These are phyloP conservation scores for Solanum lycopersicoides DNA, from an alignment of 257 asterid genomes.

Conservation along the genomic window DNA sequence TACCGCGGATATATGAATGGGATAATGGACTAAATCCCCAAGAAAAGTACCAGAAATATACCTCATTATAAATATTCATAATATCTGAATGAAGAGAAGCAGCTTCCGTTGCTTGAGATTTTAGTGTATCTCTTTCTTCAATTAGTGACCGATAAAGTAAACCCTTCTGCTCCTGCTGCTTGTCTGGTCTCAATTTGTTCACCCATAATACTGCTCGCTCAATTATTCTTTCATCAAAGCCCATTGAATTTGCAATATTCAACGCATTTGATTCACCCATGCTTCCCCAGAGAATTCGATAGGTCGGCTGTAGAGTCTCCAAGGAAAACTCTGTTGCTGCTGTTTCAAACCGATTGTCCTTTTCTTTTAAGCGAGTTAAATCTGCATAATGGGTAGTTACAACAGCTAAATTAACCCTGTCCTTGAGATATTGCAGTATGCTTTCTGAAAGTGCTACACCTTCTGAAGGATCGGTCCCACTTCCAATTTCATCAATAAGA, in stretches of 20 bases:
- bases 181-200: constrained; percentile 67
- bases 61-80: constrained; percentile 59
- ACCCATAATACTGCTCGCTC: constrained; percentile 69
- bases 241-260: constrained; percentile 68
- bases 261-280: constrained; percentile 86
- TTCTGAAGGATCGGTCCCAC: constrained; percentile 99
- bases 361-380: constrained; percentile 71
- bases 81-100: constrained; percentile 52
- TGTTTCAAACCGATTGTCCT: constrained; percentile 72
- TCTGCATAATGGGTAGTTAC: constrained; percentile 93
- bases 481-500: constrained; percentile 95
- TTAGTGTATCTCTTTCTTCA: constrained; percentile 65
- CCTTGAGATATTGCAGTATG: constrained; percentile 76
- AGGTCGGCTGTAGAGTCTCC: constrained; percentile 77
- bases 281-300: constrained; percentile 88
- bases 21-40: neutral
- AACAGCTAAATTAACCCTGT: constrained; percentile 75
- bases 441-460: constrained; percentile 90
- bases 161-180: constrained; percentile 65
- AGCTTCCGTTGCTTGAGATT: constrained; percentile 54
- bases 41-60: constrained; percentile 10
- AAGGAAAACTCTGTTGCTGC: constrained; percentile 95
- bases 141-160: constrained; percentile 60
- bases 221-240: constrained; percentile 58
- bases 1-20: neutral